phyloP scores from a whole-genome alignment of 352 stramenopile genomes.

The Phytopythium ostracodes region DNA sequence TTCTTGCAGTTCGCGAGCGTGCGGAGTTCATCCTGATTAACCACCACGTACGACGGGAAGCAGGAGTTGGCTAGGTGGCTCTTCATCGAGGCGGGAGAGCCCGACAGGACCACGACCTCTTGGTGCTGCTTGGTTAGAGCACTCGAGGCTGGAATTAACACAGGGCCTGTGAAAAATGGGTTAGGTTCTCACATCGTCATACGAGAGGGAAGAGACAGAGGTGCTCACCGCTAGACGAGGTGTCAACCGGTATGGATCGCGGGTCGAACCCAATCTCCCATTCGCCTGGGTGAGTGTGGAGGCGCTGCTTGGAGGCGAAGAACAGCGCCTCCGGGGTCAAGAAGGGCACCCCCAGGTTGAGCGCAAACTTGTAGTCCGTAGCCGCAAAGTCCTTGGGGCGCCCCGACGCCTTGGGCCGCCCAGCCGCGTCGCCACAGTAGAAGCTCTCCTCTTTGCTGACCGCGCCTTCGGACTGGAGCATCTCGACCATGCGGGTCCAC shows the following conservation, averaged over 20 bases:
- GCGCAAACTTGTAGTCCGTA: constrained; percentile 87
- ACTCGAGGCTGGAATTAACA: constrained; percentile 21
- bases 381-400: constrained; percentile 80
- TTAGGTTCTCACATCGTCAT: background rate
- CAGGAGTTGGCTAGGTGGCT: constrained; percentile 49
- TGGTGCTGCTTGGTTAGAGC: constrained; percentile 27
- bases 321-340: constrained; percentile 85
- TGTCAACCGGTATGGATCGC: constrained; percentile 23
- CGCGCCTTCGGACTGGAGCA: constrained; percentile 17
- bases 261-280: constrained; percentile 80
- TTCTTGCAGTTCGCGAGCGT: constrained; percentile 74
- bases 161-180: constrained; percentile 11
- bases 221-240: constrained; percentile 20
- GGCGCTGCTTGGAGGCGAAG: constrained; percentile 53
- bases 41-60: constrained; percentile 49
- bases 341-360: constrained; percentile 82
- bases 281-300: constrained; percentile 62
- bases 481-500: constrained; percentile 51
- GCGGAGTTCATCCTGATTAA: constrained; percentile 87
- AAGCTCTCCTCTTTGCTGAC: constrained; percentile 61
- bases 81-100: constrained; percentile 71
- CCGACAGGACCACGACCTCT: constrained; percentile 72
- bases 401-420: constrained; percentile 60
- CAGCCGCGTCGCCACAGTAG: constrained; percentile 81
- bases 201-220: background rate